Conservation (phyloP, 352 stramenopile species). For the Phytophthora lateralis region DNA sequence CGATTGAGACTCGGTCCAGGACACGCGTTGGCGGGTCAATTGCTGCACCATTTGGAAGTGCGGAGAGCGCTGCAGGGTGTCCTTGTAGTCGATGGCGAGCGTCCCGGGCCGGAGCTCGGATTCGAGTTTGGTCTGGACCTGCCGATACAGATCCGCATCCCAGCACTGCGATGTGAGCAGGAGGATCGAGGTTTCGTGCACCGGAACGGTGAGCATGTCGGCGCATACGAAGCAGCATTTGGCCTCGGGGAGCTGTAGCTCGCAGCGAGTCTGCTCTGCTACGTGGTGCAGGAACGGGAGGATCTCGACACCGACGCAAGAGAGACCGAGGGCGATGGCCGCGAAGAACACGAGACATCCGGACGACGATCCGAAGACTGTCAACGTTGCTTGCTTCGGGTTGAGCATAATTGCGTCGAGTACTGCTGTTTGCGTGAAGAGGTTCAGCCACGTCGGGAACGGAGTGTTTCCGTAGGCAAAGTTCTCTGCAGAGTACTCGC, state of each 20-base stretch:
- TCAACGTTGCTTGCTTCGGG: conserved; percentile 14
- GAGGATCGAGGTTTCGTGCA: conserved; percentile 38
- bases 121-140: conserved; percentile 47
- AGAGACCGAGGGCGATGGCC: conserved; percentile 33
- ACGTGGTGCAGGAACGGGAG: conserved; percentile 46
- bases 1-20: conserved; percentile 46
- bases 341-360: conserved; percentile 63
- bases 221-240: conserved; percentile 38
- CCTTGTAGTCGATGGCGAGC: conserved; percentile 66
- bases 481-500: conserved; percentile 47
- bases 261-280: conserved; percentile 21
- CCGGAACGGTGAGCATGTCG: conserved; percentile 47
- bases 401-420: conserved; percentile 7
- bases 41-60: conserved; percentile 35
- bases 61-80: conserved; percentile 26
- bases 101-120: conserved; percentile 32
- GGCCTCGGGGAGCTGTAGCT: conserved; percentile 14
- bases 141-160: conserved; percentile 43
- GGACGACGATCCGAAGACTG: conserved; percentile 61
- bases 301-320: conserved; percentile 54
- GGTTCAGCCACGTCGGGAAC: conserved; percentile 47
- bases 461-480: conserved; percentile 67
- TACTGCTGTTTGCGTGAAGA: conserved; percentile 33
- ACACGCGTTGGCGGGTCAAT: conserved; percentile 39
- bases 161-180: conserved; percentile 72